Conservation (phyloP, 192 early-diverging fungal genomes). For the Gamsiella multidivaricata region DNA sequence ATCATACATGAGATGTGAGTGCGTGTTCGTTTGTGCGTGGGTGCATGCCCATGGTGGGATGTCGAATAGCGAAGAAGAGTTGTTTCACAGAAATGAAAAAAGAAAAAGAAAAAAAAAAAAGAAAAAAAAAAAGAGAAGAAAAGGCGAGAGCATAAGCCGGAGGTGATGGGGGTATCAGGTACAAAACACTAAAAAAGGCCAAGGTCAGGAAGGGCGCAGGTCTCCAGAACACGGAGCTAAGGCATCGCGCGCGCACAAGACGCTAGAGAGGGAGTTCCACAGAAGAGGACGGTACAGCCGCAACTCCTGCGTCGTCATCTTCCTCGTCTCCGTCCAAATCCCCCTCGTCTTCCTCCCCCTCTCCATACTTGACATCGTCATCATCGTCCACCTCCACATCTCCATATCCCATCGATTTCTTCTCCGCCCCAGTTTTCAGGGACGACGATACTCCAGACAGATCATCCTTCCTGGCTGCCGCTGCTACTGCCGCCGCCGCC, state of each 20-base stretch:
- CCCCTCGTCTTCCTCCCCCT: conserved; percentile 29
- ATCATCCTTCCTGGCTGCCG: neutral
- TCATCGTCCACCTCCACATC: conserved; percentile 51
- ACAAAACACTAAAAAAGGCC: no score
- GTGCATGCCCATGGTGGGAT: no score
- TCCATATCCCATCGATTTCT: conserved; percentile 24
- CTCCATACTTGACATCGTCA: conserved; percentile 51
- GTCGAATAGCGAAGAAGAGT: no score
- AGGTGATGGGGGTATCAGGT: no score
- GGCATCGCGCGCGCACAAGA: no score
- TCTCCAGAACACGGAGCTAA: no score
- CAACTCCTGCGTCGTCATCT: conserved; percentile 46
- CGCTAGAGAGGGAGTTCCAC: conserved; percentile 29
- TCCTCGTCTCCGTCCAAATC: conserved; percentile 36
- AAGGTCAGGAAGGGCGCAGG: no score
- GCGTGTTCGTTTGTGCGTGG: no score
- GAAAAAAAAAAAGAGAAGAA: no score
- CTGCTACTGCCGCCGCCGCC: neutral
- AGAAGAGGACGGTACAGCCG: conserved; percentile 36
- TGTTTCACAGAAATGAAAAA: no score
- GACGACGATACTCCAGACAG: neutral
- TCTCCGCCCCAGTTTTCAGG: neutral
- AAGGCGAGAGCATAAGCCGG: no score
- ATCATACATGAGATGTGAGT: conserved; percentile 11
- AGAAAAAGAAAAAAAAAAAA: no score